Conservation (phyloP, 177 flowering plant genomes). For the Tripterygium wilfordii region DNA sequence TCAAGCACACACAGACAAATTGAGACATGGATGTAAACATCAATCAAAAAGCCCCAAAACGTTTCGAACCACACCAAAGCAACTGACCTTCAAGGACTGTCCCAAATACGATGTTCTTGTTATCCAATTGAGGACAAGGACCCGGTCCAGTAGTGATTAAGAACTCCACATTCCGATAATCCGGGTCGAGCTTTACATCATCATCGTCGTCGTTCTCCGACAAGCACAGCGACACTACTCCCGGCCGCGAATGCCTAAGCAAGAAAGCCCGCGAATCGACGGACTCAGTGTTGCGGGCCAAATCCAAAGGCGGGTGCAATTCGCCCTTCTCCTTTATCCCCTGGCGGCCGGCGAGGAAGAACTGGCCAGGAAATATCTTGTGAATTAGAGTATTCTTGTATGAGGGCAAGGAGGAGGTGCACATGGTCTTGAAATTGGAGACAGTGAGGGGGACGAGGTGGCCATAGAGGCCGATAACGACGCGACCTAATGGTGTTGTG, state of each 20-base stretch:
- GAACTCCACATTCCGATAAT: slow-evolving; percentile 90
- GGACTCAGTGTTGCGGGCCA: slow-evolving; percentile 61
- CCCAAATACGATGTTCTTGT: slow-evolving; percentile 81
- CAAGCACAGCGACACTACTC: slow-evolving; percentile 72
- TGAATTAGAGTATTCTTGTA: slow-evolving; percentile 78
- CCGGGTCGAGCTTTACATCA: slow-evolving; percentile 58
- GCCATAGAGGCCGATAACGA: slow-evolving; percentile 90
- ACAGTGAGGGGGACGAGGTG: slow-evolving; percentile 74
- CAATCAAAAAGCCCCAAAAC: too few relatives aligned
- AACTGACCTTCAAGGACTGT: slow-evolving; percentile 87
- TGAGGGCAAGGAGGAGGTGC: slow-evolving; percentile 45
- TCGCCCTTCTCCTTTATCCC: slow-evolving; percentile 68
- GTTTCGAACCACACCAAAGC: too few relatives aligned
- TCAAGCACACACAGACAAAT: too few relatives aligned
- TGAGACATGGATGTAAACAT: too few relatives aligned
- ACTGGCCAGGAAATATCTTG: slow-evolving; percentile 83
- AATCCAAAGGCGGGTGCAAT: slow-evolving; percentile 43
- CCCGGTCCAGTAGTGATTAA: slow-evolving; percentile 96
- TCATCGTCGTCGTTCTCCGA: slow-evolving; percentile 93
- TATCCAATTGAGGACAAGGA: slow-evolving; percentile 81
- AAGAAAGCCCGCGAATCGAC: slow-evolving; percentile 59
- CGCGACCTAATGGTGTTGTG: slow-evolving; percentile 66
- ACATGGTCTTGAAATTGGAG: slow-evolving; percentile 82
- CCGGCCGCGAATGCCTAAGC: slow-evolving; percentile 58
- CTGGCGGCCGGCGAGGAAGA: slow-evolving; percentile 74